Percentiles rank a stretch among this genome's conserved stretches.
Conservation (phyloP, 306 rosid species). For the Alnus rubra region DNA sequence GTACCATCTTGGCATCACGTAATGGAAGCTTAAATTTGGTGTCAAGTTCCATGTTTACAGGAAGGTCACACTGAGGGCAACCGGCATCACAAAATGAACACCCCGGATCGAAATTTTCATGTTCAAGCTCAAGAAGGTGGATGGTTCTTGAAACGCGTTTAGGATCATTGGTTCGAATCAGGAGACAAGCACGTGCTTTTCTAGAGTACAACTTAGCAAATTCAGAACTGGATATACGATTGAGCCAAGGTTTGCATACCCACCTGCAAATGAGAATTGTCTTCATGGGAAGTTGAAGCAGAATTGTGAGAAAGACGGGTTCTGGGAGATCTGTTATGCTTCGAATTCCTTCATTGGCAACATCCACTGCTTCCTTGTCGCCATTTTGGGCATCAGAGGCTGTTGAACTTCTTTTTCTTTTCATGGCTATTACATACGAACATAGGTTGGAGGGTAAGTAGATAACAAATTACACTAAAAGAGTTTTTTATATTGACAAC, state of each 20-base stretch:
- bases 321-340: conserved; percentile 17
- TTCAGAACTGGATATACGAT: conserved; percentile 26
- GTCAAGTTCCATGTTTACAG: background rate
- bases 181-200: background rate
- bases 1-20: conserved; percentile 10
- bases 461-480: too few relatives aligned
- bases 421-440: background rate
- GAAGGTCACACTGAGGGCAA: background rate
- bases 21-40: conserved; percentile 31
- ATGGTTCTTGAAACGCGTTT: conserved; percentile 18
- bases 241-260: conserved; percentile 28
- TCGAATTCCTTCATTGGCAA: background rate
- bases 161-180: conserved; percentile 3
- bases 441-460: background rate
- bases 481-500: too few relatives aligned
- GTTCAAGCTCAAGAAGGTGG: conserved; percentile 23
- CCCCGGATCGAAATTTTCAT: background rate
- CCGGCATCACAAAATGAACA: background rate
- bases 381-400: background rate
- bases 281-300: conserved; percentile 19
- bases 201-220: conserved; percentile 12
- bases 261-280: conserved; percentile 32
- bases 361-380: background rate
- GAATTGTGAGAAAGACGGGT: background rate
- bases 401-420: background rate